These are phyloP conservation scores for Isoetes taiwanensis DNA, from an alignment of 75 land plant species.

Conservation along the genomic window DNA sequence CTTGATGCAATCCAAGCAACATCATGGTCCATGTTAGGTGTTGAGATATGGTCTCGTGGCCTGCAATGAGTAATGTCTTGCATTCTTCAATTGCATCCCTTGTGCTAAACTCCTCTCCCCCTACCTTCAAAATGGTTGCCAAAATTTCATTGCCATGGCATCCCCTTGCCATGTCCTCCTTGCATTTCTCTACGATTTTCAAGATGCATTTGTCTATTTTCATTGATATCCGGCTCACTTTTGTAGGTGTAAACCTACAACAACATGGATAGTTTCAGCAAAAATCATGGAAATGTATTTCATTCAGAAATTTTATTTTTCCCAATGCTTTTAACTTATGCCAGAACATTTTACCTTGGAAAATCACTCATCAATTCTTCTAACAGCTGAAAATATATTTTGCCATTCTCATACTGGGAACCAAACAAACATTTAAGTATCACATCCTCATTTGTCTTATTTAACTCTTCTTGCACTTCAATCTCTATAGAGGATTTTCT, in stretches of 20 bases:
- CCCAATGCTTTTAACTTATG: too few relatives aligned
- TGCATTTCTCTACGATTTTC: neutral
- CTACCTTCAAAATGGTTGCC: neutral
- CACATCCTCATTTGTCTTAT: too few relatives aligned
- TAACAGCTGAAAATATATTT: too few relatives aligned
- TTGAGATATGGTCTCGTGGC: conserved; percentile 1
- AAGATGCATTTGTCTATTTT: neutral
- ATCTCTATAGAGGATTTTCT: too few relatives aligned
- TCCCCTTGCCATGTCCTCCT: neutral
- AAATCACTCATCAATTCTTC: too few relatives aligned
- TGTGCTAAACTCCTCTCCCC: neutral
- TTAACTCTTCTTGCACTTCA: too few relatives aligned
- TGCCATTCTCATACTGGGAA: too few relatives aligned
- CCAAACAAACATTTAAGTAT: too few relatives aligned
- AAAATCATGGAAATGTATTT: neutral
- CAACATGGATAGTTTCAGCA: neutral
- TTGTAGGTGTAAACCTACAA: neutral
- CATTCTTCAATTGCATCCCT: neutral
- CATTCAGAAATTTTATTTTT: too few relatives aligned
- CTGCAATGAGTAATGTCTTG: neutral
- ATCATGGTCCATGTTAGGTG: conserved; percentile 3
- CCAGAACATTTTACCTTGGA: too few relatives aligned
- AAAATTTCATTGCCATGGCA: neutral
- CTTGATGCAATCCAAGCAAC: neutral
- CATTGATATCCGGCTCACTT: neutral